phyloP scores from a whole-genome alignment of 345 rosid genomes.

The Mallotus nudiflorus region DNA sequence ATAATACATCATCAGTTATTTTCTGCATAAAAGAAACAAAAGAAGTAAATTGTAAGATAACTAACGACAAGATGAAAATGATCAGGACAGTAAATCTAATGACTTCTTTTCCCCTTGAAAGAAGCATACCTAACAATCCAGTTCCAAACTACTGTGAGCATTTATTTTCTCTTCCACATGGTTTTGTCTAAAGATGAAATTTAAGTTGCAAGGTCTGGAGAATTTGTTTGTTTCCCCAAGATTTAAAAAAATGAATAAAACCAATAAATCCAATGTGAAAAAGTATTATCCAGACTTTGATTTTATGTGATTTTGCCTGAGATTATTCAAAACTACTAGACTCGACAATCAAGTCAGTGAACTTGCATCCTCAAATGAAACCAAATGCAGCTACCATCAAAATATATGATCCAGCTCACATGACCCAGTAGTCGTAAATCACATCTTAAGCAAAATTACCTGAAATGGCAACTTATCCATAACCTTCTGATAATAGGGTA shows the following conservation, averaged over 20 bases:
- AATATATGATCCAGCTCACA: neutral
- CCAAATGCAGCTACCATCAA: neutral
- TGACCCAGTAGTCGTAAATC: neutral
- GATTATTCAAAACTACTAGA: neutral
- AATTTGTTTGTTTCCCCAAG: neutral
- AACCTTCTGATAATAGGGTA: constrained; percentile 60
- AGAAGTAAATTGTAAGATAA: neutral
- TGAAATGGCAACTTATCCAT: constrained; percentile 67
- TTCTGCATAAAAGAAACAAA: neutral
- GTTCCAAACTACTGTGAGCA: too few species aligned
- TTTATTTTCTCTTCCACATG: too few species aligned
- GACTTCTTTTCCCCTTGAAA: too few species aligned
- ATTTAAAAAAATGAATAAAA: neutral
- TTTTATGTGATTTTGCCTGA: neutral
- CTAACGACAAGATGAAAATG: too few species aligned
- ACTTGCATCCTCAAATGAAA: neutral
- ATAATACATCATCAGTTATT: neutral
- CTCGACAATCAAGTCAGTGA: neutral
- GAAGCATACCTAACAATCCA: too few species aligned
- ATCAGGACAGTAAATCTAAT: too few species aligned
- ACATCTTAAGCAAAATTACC: constrained; percentile 45
- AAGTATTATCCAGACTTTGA: neutral
- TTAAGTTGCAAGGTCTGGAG: neutral
- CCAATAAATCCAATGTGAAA: neutral
- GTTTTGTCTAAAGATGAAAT: too few species aligned